Percentiles rank a stretch among this genome's conserved stretches.
These are phyloP conservation scores for Bondarzewia mesenterica DNA, from an alignment of 1,284 basidiomycete species.

Conservation along the genomic window DNA sequence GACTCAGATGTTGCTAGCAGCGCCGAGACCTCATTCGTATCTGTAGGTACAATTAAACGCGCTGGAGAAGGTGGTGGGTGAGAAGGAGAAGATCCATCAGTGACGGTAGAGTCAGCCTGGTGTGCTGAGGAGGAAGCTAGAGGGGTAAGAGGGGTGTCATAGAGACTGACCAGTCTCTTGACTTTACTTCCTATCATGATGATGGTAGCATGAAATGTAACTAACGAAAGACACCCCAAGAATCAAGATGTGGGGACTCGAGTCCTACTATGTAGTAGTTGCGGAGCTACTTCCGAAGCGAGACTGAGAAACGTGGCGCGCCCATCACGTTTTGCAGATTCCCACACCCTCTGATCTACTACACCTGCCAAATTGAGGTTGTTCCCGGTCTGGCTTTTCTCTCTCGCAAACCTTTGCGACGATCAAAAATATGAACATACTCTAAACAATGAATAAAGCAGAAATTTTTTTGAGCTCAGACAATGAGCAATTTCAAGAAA, in stretches of 20 bases:
- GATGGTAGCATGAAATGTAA: too few species aligned
- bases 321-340: background rate
- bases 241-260: too few species aligned
- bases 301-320: background rate
- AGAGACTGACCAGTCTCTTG: slow-evolving; percentile 1
- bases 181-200: slow-evolving; percentile 2
- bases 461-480: too few species aligned
- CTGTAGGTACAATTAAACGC: background rate
- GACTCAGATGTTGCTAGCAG: background rate
- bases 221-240: too few species aligned
- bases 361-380: background rate
- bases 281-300: background rate
- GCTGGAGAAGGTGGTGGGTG: slow-evolving; percentile 1
- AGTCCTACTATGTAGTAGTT: too few species aligned
- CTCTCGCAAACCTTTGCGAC: too few species aligned
- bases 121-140: background rate
- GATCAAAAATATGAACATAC: too few species aligned
- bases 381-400: too few species aligned
- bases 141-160: background rate
- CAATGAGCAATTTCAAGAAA: too few species aligned
- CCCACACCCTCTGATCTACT: background rate
- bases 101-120: background rate
- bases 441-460: too few species aligned
- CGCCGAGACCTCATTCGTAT: background rate
- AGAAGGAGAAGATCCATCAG: background rate